Percentiles rank a stretch among this genome's conserved stretches.
Conservation (phyloP, 352 stramenopile genomes). For the Thraustotheca clavata region DNA sequence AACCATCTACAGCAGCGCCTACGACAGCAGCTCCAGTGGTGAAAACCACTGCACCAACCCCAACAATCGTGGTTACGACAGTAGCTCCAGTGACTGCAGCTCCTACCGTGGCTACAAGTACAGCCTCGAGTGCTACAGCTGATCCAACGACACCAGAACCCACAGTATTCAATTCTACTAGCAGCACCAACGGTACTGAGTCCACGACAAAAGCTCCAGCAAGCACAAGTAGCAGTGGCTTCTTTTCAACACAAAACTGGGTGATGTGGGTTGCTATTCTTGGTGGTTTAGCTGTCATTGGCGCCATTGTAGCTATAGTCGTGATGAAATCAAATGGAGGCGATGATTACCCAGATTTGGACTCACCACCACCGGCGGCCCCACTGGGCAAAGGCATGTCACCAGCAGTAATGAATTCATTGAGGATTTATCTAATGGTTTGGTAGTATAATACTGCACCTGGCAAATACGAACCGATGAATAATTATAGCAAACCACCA, state of each 20-base stretch:
- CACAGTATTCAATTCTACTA: not conserved
- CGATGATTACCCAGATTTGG: not conserved
- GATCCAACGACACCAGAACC: not conserved
- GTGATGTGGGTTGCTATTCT: not conserved
- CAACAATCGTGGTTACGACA: not conserved
- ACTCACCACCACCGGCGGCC: not conserved
- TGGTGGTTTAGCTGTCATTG: not conserved
- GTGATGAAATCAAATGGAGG: conserved; percentile 1
- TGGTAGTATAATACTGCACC: not conserved
- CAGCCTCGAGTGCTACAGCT: not conserved
- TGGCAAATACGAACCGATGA: not conserved
- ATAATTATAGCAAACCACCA: not conserved
- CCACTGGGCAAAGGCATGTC: not conserved
- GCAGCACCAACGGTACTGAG: not conserved
- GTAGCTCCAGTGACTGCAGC: not conserved
- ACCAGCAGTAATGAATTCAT: not conserved
- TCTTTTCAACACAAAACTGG: conserved; percentile 3
- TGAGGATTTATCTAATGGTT: not conserved
- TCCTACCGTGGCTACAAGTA: not conserved
- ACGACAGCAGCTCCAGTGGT: not conserved
- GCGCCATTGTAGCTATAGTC: not conserved
- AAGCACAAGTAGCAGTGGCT: not conserved
- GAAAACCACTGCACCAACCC: not conserved
- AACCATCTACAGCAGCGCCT: not conserved
- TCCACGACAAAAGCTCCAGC: not conserved